Conservation (phyloP, 75 land plant genomes). For the Ceratopteris richardii region DNA sequence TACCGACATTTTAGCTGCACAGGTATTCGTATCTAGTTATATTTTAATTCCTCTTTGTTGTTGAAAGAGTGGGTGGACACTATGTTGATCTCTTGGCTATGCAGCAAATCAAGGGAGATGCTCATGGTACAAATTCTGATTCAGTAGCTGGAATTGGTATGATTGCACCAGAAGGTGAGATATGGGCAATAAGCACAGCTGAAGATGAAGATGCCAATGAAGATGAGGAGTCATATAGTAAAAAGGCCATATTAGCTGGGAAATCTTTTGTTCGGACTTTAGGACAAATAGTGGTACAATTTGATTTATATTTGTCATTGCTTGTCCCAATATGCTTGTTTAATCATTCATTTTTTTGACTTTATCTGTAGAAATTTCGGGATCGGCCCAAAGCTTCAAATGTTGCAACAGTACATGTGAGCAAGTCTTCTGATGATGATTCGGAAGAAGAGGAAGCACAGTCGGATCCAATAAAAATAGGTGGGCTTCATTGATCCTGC, state of each 20-base stretch:
- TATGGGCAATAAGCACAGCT: not conserved
- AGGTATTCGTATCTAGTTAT: slow-evolving; percentile 5
- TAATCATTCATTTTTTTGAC: no score
- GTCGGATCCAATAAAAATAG: not conserved
- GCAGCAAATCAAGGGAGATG: not conserved
- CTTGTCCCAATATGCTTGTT: no score
- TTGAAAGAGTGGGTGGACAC: no score
- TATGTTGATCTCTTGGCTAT: slow-evolving; percentile 1
- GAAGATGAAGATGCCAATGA: not conserved
- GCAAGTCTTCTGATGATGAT: slow-evolving; percentile 2
- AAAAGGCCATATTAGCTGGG: not conserved
- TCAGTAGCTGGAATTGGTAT: not conserved
- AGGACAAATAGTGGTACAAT: not conserved
- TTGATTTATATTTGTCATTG: no score
- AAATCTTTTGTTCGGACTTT: not conserved
- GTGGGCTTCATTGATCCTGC: not conserved
- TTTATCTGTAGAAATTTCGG: not conserved
- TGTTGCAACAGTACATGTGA: not conserved
- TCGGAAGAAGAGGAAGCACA: not conserved
- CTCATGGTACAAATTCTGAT: not conserved
- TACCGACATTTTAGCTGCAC: slow-evolving; percentile 23
- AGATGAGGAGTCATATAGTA: not conserved
- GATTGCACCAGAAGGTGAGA: not conserved
- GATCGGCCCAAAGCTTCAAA: not conserved
- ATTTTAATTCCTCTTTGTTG: not conserved